A percentile compares a stretch with the other conserved stretches of the same genome.
These are phyloP conservation scores for Cyclotella kingstonii DNA, from an alignment of 108 stramenopile genomes.

Conservation along the genomic window DNA sequence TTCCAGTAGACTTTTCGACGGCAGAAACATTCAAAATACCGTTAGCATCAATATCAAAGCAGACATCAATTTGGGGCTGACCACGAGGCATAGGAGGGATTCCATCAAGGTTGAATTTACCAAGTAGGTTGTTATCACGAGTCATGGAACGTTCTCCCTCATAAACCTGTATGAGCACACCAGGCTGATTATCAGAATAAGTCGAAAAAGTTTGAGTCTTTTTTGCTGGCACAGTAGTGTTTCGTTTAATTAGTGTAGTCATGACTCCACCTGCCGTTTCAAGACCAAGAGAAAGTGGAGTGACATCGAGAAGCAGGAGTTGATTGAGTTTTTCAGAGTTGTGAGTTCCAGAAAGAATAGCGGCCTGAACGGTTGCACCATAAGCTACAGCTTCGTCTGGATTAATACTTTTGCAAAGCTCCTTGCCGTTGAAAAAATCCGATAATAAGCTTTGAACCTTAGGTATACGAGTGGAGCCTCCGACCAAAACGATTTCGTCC, in stretches of 20 bases:
- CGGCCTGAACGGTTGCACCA: slow-evolving; percentile 95
- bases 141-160: slow-evolving; percentile 99
- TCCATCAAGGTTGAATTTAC: slow-evolving; percentile 98
- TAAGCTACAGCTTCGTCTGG: slow-evolving; percentile 97
- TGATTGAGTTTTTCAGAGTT: slow-evolving; percentile 96
- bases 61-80: slow-evolving; percentile 98
- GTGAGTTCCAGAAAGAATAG: slow-evolving; percentile 91
- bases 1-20: slow-evolving; percentile 98
- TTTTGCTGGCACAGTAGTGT: slow-evolving; percentile 96
- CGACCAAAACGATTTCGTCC: slow-evolving; percentile 95
- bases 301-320: slow-evolving; percentile 97
- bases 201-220: slow-evolving; percentile 99
- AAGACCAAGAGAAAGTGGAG: slow-evolving; percentile 96
- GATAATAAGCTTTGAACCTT: slow-evolving; percentile 93
- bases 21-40: slow-evolving; percentile 88
- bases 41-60: slow-evolving; percentile 98
- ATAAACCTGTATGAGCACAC: slow-evolving; percentile 98
- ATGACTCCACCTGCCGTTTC: slow-evolving; percentile 97
- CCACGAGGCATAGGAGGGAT: slow-evolving; percentile 99
- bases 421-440: slow-evolving; percentile 99
- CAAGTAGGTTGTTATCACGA: slow-evolving; percentile 98
- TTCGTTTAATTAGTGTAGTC: slow-evolving; percentile 93
- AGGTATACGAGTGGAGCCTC: slow-evolving; percentile 98
- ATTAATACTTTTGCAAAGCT: slow-evolving; percentile 97
- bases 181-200: slow-evolving; percentile 99